Evolutionary conservation across 202 grass and related monocot species (phyloP).

Genomic region (Setaria italica): DNA sequence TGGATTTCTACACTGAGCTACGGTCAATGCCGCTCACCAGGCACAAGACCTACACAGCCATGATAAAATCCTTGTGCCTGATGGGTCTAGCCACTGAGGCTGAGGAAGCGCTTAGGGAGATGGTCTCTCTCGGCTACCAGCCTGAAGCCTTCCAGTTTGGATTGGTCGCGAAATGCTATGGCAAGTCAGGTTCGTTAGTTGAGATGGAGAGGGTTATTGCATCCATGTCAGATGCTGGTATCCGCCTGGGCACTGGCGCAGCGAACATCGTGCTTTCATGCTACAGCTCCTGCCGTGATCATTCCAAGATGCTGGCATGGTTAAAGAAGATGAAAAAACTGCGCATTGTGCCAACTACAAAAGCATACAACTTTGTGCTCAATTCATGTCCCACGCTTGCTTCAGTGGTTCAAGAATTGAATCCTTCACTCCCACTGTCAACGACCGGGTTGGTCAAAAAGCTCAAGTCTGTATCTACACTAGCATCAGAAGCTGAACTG

Average conservation of each 20-base stretch:
- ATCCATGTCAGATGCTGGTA: constrained; percentile 69
- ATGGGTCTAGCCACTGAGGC: constrained; percentile 68
- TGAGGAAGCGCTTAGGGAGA: constrained; percentile 69
- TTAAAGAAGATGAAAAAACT: constrained; percentile 60
- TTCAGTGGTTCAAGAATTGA: constrained; percentile 43
- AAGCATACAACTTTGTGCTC: constrained; percentile 69
- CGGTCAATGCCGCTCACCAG: constrained; percentile 48
- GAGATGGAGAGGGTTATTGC: constrained; percentile 72
- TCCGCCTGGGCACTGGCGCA: constrained; percentile 56
- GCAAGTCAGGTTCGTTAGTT: constrained; percentile 54
- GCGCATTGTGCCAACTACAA: constrained; percentile 46
- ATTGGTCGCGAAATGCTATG: constrained; percentile 72
- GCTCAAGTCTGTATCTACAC: constrained; percentile 46
- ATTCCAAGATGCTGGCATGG: constrained; percentile 62
- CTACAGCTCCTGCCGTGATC: constrained; percentile 65
- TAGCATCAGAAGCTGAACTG: constrained; percentile 58
- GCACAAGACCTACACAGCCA: constrained; percentile 51
- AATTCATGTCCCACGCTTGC: constrained; percentile 61
- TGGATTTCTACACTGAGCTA: constrained; percentile 59
- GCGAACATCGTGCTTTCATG: constrained; percentile 82
- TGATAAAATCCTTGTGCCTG: constrained; percentile 76
- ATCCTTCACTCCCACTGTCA: constrained; percentile 62
- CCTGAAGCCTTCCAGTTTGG: constrained; percentile 73
- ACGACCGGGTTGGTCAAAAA: constrained; percentile 50
- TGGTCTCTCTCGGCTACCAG: constrained; percentile 54